A percentile compares a stretch with the other conserved stretches of the same genome.
These are phyloP conservation scores for Cordyceps fumosorosea DNA, from an alignment of 2,329 filamentous ascomycete species.

Conservation along the genomic window DNA sequence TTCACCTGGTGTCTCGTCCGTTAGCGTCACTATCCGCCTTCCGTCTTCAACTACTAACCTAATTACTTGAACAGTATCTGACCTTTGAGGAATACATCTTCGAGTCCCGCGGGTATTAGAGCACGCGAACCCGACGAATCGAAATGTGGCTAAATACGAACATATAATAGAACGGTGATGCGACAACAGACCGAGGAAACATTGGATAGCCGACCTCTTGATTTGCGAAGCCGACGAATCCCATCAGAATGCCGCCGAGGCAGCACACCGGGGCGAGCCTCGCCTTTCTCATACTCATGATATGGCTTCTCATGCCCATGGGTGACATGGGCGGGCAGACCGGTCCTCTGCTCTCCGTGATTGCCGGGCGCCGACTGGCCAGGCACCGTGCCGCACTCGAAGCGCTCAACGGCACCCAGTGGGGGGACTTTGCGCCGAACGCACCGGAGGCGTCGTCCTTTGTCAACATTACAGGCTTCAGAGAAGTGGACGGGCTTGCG, in stretches of 20 bases:
- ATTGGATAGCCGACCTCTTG: not conserved
- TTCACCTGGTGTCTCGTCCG: not conserved
- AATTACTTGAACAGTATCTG: not conserved
- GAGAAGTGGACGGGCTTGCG: conserved; percentile 64
- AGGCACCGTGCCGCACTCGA: conserved; percentile 46
- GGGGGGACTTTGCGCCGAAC: conserved; percentile 53
- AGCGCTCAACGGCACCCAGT: conserved; percentile 48
- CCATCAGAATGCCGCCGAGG: conserved; percentile 38
- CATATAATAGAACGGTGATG: conserved; percentile 4
- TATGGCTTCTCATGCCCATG: conserved; percentile 34
- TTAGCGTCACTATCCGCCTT: not conserved
- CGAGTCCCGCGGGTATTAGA: not conserved
- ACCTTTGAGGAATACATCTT: not conserved
- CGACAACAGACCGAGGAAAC: not conserved
- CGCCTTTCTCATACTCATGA: conserved; percentile 29
- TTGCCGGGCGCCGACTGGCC: conserved; percentile 39
- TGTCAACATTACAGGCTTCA: conserved; percentile 72
- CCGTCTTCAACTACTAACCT: not conserved
- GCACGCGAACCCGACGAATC: not conserved
- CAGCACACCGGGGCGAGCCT: conserved; percentile 34
- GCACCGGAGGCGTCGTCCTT: conserved; percentile 31
- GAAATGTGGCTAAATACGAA: not conserved
- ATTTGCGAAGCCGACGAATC: conserved; percentile 14
- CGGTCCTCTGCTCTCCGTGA: conserved; percentile 25
- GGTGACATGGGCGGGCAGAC: conserved; percentile 28